A percentile compares a stretch with the other conserved stretches of the same genome.
Evolutionary conservation across 768 basidiomycete genomes (phyloP).

Genomic region (Clavulina sp.): DNA sequence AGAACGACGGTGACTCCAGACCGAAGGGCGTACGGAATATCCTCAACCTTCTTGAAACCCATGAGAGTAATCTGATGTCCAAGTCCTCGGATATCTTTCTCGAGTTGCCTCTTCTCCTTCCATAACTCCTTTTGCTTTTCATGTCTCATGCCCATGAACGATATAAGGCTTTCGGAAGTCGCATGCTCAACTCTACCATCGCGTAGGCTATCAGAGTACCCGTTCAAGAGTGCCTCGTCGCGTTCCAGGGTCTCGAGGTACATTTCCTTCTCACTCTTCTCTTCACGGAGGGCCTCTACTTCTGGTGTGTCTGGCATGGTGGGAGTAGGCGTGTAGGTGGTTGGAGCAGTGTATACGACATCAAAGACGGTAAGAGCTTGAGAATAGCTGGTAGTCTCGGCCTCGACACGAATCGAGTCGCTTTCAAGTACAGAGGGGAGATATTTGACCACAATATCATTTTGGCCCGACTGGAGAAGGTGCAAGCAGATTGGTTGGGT

Average conservation of each 20-base stretch:
- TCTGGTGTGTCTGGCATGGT: too few relatives aligned
- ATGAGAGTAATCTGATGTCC: too few relatives aligned
- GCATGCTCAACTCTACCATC: background rate
- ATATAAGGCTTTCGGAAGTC: background rate
- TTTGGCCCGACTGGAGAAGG: background rate
- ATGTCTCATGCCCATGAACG: background rate
- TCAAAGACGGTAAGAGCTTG: constrained; percentile 1
- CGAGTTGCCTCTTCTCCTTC: background rate
- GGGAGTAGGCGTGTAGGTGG: background rate
- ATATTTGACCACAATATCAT: background rate
- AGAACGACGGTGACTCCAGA: background rate
- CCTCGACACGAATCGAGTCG: constrained; percentile 1
- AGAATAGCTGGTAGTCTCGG: background rate
- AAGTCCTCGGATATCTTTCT: too few relatives aligned
- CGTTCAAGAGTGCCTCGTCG: background rate
- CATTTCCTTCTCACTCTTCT: background rate
- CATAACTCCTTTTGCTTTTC: background rate
- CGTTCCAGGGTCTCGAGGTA: background rate
- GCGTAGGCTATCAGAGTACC: background rate
- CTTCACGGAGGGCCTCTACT: background rate
- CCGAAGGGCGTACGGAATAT: background rate
- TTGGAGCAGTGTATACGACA: background rate
- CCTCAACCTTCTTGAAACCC: background rate
- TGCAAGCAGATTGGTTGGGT: background rate
- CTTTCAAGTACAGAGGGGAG: background rate